Conservation (phyloP, 2,329 filamentous ascomycete species). For the Monosporascus sp. region DNA sequence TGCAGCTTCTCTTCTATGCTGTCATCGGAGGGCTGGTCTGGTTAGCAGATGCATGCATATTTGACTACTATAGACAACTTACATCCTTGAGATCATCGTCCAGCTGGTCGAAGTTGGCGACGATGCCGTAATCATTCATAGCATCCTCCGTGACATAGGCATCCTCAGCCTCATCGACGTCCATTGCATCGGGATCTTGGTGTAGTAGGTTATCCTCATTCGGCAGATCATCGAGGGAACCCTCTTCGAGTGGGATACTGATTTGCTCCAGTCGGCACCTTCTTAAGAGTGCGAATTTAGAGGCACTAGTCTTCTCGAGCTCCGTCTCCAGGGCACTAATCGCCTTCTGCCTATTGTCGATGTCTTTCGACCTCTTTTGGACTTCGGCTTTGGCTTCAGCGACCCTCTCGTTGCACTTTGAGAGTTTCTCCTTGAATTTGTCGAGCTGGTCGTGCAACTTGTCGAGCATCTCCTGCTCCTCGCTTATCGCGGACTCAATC, state of each 20-base stretch:
- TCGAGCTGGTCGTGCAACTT: conserved; percentile 68
- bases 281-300: conserved; percentile 77
- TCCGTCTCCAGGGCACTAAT: conserved; percentile 78
- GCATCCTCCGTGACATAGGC: conserved; percentile 57
- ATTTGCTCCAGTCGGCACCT: conserved; percentile 94
- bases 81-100: conserved; percentile 79
- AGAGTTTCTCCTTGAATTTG: conserved; percentile 61
- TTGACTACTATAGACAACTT: conserved; percentile 33
- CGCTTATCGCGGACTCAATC: conserved; percentile 68
- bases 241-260: conserved; percentile 69
- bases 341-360: conserved; percentile 68
- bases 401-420: conserved; percentile 68
- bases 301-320: conserved; percentile 78
- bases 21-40: conserved; percentile 57
- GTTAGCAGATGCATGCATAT: conserved; percentile 16
- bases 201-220: conserved; percentile 77
- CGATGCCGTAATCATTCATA: conserved; percentile 86
- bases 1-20: conserved; percentile 70
- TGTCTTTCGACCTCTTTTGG: conserved; percentile 77
- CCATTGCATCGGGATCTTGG: conserved; percentile 84
- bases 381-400: conserved; percentile 74
- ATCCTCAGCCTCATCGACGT: conserved; percentile 72
- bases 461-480: conserved; percentile 71
- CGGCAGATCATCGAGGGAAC: conserved; percentile 79
- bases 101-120: conserved; percentile 77